Evolutionary conservation across 192 early-diverging fungal genomes (phyloP).

Genomic region (Mortierella claussenii): DNA sequence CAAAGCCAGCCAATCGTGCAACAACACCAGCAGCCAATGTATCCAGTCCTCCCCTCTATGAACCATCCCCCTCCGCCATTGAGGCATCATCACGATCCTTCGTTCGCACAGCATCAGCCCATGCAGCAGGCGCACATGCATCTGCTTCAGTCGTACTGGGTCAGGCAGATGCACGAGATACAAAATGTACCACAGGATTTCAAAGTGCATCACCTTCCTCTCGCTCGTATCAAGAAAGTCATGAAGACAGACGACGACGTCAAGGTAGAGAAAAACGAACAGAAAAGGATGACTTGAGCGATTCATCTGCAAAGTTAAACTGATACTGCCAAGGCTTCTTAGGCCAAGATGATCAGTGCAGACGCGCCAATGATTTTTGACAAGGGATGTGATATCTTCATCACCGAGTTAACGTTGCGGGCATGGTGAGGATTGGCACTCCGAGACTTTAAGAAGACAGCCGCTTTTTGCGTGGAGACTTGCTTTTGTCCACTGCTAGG

Average conservation of each 20-base stretch:
- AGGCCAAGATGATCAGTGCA: constrained; percentile 69
- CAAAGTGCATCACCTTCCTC: constrained; percentile 88
- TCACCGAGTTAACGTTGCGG: constrained; percentile 85
- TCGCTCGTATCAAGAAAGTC: constrained; percentile 97
- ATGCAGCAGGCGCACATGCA: constrained; percentile 51
- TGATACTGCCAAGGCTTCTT: no score
- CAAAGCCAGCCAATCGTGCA: constrained; percentile 5
- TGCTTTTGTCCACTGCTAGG: no score
- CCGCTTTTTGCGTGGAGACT: no score
- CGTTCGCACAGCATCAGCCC: constrained; percentile 44
- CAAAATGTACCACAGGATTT: constrained; percentile 84
- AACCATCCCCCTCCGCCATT: constrained; percentile 42
- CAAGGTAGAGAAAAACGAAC: constrained; percentile 64
- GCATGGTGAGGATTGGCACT: constrained; percentile 78
- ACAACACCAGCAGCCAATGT: constrained; percentile 23
- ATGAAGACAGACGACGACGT: constrained; percentile 99
- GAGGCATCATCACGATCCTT: constrained; percentile 43
- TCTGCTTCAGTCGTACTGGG: constrained; percentile 72
- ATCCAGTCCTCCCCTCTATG: constrained; percentile 46
- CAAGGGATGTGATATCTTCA: constrained; percentile 98
- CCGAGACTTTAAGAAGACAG: no score
- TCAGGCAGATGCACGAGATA: constrained; percentile 70
- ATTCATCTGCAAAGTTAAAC: no score
- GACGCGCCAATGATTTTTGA: constrained; percentile 94
- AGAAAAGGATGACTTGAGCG: constrained; percentile 4